These are phyloP conservation scores for Posidonia oceanica DNA, from an alignment of 116 monocot genomes.

Conservation along the genomic window DNA sequence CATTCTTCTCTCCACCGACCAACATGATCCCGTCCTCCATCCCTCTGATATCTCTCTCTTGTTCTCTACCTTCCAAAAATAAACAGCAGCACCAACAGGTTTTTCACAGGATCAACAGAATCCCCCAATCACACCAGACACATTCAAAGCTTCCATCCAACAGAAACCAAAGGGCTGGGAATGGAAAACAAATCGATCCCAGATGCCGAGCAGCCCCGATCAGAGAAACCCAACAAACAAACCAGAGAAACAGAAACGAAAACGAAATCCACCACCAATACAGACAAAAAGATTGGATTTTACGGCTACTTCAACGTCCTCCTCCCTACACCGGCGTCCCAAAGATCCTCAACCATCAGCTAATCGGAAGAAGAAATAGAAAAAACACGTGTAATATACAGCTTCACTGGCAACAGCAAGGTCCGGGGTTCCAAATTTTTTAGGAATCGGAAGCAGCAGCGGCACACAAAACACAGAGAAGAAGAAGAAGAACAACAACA, in stretches of 20 bases:
- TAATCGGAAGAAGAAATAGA: neutral
- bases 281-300: neutral
- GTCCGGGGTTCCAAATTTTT: neutral
- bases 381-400: neutral
- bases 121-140: neutral
- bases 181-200: neutral
- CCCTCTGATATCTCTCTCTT: neutral
- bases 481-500: too few species aligned
- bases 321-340: neutral
- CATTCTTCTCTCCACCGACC: constrained; percentile 7
- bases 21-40: constrained; percentile 16
- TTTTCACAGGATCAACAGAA: neutral
- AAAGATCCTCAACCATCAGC: neutral
- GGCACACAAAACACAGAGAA: neutral
- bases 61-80: neutral
- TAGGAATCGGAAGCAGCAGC: neutral
- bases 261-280: neutral
- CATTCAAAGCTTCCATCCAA: neutral
- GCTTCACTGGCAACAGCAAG: neutral
- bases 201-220: neutral
- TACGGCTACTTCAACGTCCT: neutral
- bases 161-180: too few species aligned
- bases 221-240: neutral
- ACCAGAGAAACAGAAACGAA: neutral
- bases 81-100: neutral